These are phyloP conservation scores for Balansia obtecta DNA, from an alignment of 2,329 filamentous ascomycete species.

Conservation along the genomic window DNA sequence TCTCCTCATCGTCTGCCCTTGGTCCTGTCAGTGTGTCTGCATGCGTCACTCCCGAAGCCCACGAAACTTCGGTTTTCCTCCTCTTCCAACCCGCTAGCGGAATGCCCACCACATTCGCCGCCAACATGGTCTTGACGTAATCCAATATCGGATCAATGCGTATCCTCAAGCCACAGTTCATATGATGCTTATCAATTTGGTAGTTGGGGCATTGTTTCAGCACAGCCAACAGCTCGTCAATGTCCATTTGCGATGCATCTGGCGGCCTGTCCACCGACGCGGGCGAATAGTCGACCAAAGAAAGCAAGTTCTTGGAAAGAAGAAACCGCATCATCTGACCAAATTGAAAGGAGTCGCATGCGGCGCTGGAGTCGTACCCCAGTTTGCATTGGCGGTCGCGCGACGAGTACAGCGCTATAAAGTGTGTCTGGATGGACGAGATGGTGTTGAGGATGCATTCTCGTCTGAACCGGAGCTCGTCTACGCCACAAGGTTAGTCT, in stretches of 20 bases:
- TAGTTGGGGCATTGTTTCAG: conserved; percentile 58
- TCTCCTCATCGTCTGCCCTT: conserved; percentile 8
- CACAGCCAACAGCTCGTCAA: conserved; percentile 45
- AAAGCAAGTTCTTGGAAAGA: conserved; percentile 45
- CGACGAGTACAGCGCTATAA: conserved; percentile 54
- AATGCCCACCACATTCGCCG: conserved; percentile 31
- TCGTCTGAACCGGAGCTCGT: conserved; percentile 54
- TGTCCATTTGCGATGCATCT: conserved; percentile 44
- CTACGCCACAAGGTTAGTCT: conserved; percentile 20
- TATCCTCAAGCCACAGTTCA: conserved; percentile 58
- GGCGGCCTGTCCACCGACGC: conserved; percentile 30
- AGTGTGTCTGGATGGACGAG: conserved; percentile 56
- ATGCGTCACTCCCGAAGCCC: conserved; percentile 19
- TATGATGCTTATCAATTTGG: conserved; percentile 62
- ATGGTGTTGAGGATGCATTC: conserved; percentile 56
- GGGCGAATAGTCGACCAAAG: conserved; percentile 43
- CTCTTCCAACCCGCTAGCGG: conserved; percentile 33
- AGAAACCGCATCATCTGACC: conserved; percentile 69
- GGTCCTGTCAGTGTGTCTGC: neutral
- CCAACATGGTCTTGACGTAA: conserved; percentile 46
- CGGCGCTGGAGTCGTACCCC: conserved; percentile 58
- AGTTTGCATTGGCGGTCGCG: conserved; percentile 57
- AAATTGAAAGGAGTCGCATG: conserved; percentile 68
- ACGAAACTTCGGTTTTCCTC: conserved; percentile 26
- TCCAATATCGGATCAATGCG: conserved; percentile 54